Conservation (phyloP, 805 yeast genomes). For the Metschnikowia kunwiensis region DNA sequence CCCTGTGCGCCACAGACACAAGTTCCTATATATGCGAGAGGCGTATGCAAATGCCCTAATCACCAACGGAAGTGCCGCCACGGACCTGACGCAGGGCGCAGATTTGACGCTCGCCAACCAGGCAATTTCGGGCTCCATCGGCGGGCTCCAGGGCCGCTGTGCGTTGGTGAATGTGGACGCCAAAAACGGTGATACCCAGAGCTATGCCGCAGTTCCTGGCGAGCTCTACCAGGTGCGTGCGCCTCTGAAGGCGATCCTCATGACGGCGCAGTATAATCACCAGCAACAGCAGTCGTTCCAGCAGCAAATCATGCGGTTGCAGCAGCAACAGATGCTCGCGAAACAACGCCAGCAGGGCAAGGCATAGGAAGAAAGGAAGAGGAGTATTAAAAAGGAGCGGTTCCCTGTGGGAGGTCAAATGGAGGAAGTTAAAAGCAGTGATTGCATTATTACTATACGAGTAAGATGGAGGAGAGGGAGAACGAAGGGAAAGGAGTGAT, state of each 20-base stretch:
- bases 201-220: slow-evolving; percentile 61
- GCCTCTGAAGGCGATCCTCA: slow-evolving; percentile 41
- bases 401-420: too few species aligned
- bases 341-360: slow-evolving; percentile 40
- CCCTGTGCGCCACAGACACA: slow-evolving; percentile 67
- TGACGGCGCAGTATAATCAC: slow-evolving; percentile 41
- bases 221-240: slow-evolving; percentile 47
- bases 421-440: too few species aligned
- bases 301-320: slow-evolving; percentile 39
- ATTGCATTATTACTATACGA: too few species aligned
- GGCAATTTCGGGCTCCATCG: slow-evolving; percentile 52
- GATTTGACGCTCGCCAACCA: slow-evolving; percentile 45
- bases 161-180: slow-evolving; percentile 65
- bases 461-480: too few species aligned
- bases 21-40: slow-evolving; percentile 85
- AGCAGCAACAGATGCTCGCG: slow-evolving; percentile 38
- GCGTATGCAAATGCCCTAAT: slow-evolving; percentile 86
- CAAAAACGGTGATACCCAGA: slow-evolving; percentile 31
- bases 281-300: slow-evolving; percentile 45
- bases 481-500: too few species aligned
- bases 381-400: too few species aligned
- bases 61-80: slow-evolving; percentile 55
- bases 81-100: slow-evolving; percentile 27
- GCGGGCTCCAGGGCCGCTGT: slow-evolving; percentile 78
- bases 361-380: too few species aligned